Base-by-base conservation (phyloP, 73 alveolate species). In the Paramecium tetraurelia region DNA sequence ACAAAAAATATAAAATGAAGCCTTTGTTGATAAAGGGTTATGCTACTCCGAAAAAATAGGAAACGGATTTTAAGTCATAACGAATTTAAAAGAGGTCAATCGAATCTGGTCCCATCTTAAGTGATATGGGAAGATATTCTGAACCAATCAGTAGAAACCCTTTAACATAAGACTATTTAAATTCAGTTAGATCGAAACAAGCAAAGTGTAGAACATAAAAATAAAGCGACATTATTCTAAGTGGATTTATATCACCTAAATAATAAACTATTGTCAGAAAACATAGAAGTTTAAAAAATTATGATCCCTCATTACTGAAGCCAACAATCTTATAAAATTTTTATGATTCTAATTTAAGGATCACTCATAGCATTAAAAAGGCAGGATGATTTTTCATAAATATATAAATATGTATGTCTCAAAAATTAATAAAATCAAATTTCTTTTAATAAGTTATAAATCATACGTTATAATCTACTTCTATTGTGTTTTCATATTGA, bases 171-270 rank as follows among this genome's bases (percentile, higher is more conserved):
- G 84, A 63, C 1, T 63, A 10, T 31, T 18, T 27, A 12, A 63
- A 63, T 24, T 63, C 84, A 22, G 84, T 63, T 4, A 63, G 84
- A 33, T 31, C 46, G 1, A 63, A 63, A 33, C 12, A 63, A 18
- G 20, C 48, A 2, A 63, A 63, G 29, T 31, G 22, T 31, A 27
- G 84, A 63, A 63, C 84, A 14, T 63, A 27, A 27, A 63, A 63
- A 63, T 33, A 63, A 63, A 31, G 50, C 9, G 84, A 63, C 31
- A 63, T 63, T 31, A 63, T 63, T 31, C 27, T 63, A 11, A 63
- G 84, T 63, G 84, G 84, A 63, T 63, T 63, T 20, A 16, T 63
- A 31, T 63, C 84, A 63, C 84, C 84, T 0, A 63, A 63, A 63
- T 53, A 53, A 53, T 33, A 63, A 63, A 63, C 84, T 12, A 6